phyloP scores from a whole-genome alignment of 129 eudicot species.

The Escallonia herrerae region DNA sequence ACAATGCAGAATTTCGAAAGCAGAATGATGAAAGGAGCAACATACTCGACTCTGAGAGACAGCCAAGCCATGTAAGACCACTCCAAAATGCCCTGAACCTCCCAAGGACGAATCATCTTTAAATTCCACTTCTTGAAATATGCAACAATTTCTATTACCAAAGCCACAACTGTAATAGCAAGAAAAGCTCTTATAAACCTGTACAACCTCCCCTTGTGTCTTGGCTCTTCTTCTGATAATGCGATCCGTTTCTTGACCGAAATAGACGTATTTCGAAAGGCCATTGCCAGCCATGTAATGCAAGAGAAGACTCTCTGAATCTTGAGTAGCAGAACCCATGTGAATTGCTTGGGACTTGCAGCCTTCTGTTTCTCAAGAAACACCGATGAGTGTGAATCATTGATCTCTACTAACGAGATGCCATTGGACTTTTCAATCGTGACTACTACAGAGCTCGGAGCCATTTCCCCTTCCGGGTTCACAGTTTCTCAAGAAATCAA shows the following conservation, averaged over 20 bases:
- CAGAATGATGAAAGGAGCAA: conserved; percentile 49
- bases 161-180: conserved; percentile 47
- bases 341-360: conserved; percentile 64
- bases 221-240: conserved; percentile 59
- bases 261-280: conserved; percentile 20
- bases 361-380: conserved; percentile 61
- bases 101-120: conserved; percentile 50
- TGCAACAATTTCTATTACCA: conserved; percentile 56
- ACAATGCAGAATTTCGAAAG: conserved; percentile 69
- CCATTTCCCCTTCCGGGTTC: conserved; percentile 19
- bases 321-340: conserved; percentile 62
- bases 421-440: conserved; percentile 38
- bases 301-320: conserved; percentile 44
- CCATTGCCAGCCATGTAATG: conserved; percentile 59
- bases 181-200: conserved; percentile 59
- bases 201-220: conserved; percentile 57
- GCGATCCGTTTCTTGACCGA: conserved; percentile 56
- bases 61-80: conserved; percentile 76
- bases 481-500: not conserved
- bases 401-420: conserved; percentile 45
- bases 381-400: conserved; percentile 29
- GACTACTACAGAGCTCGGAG: conserved; percentile 48
- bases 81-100: conserved; percentile 44
- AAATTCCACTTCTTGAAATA: conserved; percentile 74
- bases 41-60: conserved; percentile 57